phyloP scores from a whole-genome alignment of 768 basidiomycete species.

The Gymnopilus dilepis region DNA sequence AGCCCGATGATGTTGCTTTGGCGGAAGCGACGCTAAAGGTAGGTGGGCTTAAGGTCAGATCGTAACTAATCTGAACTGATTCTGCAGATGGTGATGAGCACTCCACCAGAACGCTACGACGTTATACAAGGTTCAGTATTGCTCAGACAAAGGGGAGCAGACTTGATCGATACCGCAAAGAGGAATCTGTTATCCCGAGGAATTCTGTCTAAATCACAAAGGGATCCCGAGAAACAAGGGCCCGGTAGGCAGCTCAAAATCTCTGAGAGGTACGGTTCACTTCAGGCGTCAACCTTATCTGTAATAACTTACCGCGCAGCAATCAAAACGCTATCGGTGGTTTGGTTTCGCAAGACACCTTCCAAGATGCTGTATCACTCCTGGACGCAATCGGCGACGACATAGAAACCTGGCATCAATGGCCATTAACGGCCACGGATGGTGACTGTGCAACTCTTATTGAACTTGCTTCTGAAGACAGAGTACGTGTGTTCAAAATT shows the following conservation, averaged over 20 bases:
- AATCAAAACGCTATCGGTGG: constrained; percentile 75
- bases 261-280: constrained; percentile 60
- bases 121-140: constrained; percentile 60
- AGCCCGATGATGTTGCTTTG: constrained; percentile 49
- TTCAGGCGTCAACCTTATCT: background rate
- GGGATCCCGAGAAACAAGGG: constrained; percentile 62
- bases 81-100: constrained; percentile 73
- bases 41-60: background rate
- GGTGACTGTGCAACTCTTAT: constrained; percentile 81
- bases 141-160: constrained; percentile 61
- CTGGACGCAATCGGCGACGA: constrained; percentile 61
- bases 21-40: constrained; percentile 81
- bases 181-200: constrained; percentile 66
- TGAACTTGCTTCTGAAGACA: constrained; percentile 82
- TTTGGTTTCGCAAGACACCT: constrained; percentile 63
- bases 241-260: constrained; percentile 81
- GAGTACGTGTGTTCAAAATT: constrained; percentile 45
- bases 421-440: constrained; percentile 80
- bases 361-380: constrained; percentile 67
- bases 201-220: constrained; percentile 67
- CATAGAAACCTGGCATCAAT: constrained; percentile 67
- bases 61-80: background rate
- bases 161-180: constrained; percentile 58
- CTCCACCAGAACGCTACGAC: constrained; percentile 72
- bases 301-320: constrained; percentile 38